Conservation (phyloP, 495 filamentous ascomycete genomes). For the Penicillium malachiteum region DNA sequence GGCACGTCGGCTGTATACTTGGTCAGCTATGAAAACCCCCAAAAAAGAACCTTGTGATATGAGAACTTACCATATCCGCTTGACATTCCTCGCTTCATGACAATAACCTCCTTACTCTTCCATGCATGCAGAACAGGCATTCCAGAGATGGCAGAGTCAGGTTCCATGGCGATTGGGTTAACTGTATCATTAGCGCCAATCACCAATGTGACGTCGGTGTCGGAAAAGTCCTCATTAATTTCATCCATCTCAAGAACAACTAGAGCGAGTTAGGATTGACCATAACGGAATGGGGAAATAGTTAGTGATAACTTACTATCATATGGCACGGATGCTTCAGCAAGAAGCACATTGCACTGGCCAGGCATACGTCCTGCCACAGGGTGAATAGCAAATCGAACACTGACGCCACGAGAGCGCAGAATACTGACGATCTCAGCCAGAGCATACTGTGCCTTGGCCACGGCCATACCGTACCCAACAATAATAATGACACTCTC, state of each 20-base stretch:
- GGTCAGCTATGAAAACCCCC: background rate
- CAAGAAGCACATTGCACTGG: slow-evolving; percentile 81
- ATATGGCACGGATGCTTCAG: slow-evolving; percentile 79
- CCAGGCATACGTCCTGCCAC: slow-evolving; percentile 84
- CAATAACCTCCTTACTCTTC: slow-evolving; percentile 86
- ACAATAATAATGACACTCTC: slow-evolving; percentile 81
- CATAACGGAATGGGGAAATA: too few species aligned
- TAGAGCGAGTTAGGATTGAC: slow-evolving; percentile 16
- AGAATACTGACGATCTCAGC: slow-evolving; percentile 72
- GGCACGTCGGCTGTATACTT: slow-evolving; percentile 64
- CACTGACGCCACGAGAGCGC: slow-evolving; percentile 66
- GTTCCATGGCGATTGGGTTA: slow-evolving; percentile 78
- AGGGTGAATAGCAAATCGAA: slow-evolving; percentile 84
- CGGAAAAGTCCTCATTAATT: slow-evolving; percentile 82
- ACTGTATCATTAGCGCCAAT: slow-evolving; percentile 87
- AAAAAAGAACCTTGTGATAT: too few species aligned
- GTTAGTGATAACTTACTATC: slow-evolving; percentile 49
- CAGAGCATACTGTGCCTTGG: slow-evolving; percentile 83
- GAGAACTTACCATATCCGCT: slow-evolving; percentile 67
- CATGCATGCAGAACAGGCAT: slow-evolving; percentile 86
- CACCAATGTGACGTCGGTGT: slow-evolving; percentile 80
- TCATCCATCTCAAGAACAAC: slow-evolving; percentile 86
- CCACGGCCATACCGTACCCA: slow-evolving; percentile 85
- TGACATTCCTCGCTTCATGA: slow-evolving; percentile 82
- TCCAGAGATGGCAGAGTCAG: slow-evolving; percentile 73